These are phyloP conservation scores for Claviceps spartinae DNA, from an alignment of 2,329 filamentous ascomycete species.

Conservation along the genomic window DNA sequence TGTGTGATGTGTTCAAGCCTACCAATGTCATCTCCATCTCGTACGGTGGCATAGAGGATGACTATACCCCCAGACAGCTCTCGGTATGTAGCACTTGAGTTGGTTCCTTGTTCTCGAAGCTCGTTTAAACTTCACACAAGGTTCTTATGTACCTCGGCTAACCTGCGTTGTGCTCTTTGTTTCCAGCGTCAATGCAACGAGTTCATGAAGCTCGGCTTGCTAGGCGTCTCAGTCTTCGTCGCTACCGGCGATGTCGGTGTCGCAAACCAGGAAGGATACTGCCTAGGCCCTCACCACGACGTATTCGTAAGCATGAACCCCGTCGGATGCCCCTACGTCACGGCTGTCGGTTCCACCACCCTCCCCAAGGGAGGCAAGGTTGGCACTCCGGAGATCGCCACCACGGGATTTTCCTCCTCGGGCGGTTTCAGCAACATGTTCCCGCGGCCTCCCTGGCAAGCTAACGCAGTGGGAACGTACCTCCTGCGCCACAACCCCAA, in stretches of 20 bases:
- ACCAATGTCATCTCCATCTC: conserved; percentile 27
- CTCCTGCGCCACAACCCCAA: conserved; percentile 7
- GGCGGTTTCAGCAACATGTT: conserved; percentile 39
- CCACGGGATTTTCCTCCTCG: conserved; percentile 28
- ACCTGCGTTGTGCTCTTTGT: too few species aligned
- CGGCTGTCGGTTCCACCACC: conserved; percentile 36
- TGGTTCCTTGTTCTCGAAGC: too few species aligned
- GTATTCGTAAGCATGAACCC: conserved; percentile 35
- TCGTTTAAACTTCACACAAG: too few species aligned
- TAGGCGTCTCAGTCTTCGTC: conserved; percentile 26
- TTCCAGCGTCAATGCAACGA: conserved; percentile 26
- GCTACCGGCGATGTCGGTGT: conserved; percentile 19
- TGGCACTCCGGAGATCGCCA: conserved; percentile 6
- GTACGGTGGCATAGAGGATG: conserved; percentile 17
- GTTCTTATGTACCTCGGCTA: too few species aligned
- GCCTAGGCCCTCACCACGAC: conserved; percentile 18
- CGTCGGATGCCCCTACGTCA: conserved; percentile 34
- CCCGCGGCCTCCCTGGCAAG: conserved; percentile 32
- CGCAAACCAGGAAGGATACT: conserved; percentile 7
- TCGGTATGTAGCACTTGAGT: neutral
- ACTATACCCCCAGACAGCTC: conserved; percentile 32
- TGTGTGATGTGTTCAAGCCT: conserved; percentile 15
- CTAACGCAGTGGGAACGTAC: conserved; percentile 11
- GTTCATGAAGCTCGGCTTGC: conserved; percentile 32
- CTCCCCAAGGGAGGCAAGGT: conserved; percentile 7